These are phyloP conservation scores for Aquilaria yunnanensis DNA, from an alignment of 345 rosid species.

Conservation along the genomic window DNA sequence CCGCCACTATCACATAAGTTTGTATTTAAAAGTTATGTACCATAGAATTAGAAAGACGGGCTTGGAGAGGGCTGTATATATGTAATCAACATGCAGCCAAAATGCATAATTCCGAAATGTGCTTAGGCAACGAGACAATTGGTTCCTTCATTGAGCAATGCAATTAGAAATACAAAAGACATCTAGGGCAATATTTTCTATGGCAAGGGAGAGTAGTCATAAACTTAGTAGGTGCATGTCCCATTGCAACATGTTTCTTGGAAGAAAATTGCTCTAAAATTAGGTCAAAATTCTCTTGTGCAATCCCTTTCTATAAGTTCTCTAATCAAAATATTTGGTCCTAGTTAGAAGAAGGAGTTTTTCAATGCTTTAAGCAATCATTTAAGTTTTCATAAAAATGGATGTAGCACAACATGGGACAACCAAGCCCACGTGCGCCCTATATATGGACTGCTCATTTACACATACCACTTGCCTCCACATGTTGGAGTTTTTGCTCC, in stretches of 20 bases:
- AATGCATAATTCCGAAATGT: too few species aligned
- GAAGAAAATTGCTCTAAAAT: constrained; percentile 1
- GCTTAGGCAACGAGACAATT: too few species aligned
- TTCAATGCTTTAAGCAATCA: constrained; percentile 4
- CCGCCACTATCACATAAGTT: too few species aligned
- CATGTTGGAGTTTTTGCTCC: not conserved
- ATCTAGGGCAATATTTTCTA: constrained; percentile 2
- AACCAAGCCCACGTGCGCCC: constrained; percentile 5
- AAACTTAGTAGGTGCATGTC: constrained; percentile 3
- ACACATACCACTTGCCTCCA: constrained; percentile 1
- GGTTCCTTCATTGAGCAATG: too few species aligned
- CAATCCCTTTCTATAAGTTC: constrained; percentile 3
- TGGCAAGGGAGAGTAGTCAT: constrained; percentile 1
- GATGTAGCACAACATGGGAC: not conserved
- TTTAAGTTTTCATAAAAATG: too few species aligned
- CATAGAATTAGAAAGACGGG: too few species aligned
- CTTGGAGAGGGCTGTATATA: too few species aligned
- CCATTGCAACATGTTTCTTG: constrained; percentile 9
- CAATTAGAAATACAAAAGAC: too few species aligned
- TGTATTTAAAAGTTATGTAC: too few species aligned
- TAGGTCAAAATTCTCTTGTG: constrained; percentile 16
- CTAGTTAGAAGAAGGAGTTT: constrained; percentile 20
- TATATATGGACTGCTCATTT: not conserved
- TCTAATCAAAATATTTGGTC: constrained; percentile 11
- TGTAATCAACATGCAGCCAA: too few species aligned